These are phyloP conservation scores for Tirmania nivea DNA, from an alignment of 495 filamentous ascomycete genomes.

Conservation along the genomic window DNA sequence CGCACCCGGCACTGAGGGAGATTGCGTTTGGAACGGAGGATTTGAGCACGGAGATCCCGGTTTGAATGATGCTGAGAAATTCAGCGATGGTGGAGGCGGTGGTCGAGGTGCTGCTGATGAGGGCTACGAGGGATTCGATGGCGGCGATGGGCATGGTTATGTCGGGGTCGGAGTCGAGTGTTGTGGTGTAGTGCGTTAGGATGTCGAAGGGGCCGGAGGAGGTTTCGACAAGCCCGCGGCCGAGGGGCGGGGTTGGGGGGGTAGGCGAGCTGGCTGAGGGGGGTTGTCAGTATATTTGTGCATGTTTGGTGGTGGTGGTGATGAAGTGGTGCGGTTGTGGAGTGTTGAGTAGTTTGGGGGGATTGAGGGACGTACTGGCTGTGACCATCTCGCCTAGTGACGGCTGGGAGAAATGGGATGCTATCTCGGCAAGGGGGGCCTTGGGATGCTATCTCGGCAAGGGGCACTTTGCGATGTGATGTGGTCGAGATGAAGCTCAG, in stretches of 20 bases:
- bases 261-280: too few species aligned
- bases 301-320: too few species aligned
- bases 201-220: background rate
- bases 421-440: too few species aligned
- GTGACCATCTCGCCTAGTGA: too few species aligned
- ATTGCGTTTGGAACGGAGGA: constrained; percentile 63
- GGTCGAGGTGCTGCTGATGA: constrained; percentile 43
- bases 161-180: background rate
- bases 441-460: too few species aligned
- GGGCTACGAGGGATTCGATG: constrained; percentile 75
- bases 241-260: background rate
- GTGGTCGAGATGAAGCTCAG: too few species aligned
- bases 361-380: too few species aligned
- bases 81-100: constrained; percentile 67
- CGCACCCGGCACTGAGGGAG: constrained; percentile 76
- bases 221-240: background rate
- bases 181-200: background rate
- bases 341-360: too few species aligned
- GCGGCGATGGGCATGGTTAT: constrained; percentile 73
- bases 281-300: too few species aligned
- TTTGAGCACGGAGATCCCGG: constrained; percentile 51
- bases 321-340: too few species aligned
- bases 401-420: too few species aligned
- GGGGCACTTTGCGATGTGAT: too few species aligned
- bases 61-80: constrained; percentile 63